Evolutionary conservation across 345 rosid genomes (phyloP), one percentile per base, ranked within the genome.

Genomic region (Microcos paniculata): DNA sequence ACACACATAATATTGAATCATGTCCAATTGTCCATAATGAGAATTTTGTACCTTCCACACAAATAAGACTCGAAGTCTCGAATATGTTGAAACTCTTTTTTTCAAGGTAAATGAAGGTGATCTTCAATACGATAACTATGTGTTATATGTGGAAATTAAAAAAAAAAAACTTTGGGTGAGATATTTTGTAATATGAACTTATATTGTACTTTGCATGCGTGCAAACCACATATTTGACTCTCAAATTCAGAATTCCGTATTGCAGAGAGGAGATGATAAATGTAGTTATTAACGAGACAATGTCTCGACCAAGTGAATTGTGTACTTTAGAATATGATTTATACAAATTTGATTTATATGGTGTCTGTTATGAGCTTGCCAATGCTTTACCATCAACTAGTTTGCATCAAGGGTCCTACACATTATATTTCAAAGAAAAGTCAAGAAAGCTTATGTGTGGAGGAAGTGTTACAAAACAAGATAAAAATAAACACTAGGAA

Each of bases 381-480:
- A 15, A 53, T 56, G 75, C 51, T 71, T 71, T 26, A n/a, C 64
- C 64, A 42, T 15, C 64, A 40, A 40, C 38, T 35, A 35, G 38
- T 35, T 35, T 42, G 52, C 64, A 26, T 15, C 64, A 40, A 56
- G 38, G 75, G 75, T 56, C 75, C 62, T 71, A 56, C 64, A 55
- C 12, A 35, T 40, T 14, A 38, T 8, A 56, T 56, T 56, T 16
- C 11, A 56, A 24, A 56, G 48, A 52, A 52, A 70, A 70, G 74
- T 42, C 45, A 65, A 65, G 51, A 65, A 65, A 40, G 26, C 45
- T 63, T 65, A 4, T 66, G 71, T 65, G 70, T 43, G 51, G 70
- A 40, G 70, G 51, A 52, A 40, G 30, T 63, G 42, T 19, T 42
- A 28, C 48, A 43, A 66, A 66, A 66, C 52, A 66, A 66, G 71